Conservation (phyloP, 371 early-diverging fungal species). For the Mortierella sp. region DNA sequence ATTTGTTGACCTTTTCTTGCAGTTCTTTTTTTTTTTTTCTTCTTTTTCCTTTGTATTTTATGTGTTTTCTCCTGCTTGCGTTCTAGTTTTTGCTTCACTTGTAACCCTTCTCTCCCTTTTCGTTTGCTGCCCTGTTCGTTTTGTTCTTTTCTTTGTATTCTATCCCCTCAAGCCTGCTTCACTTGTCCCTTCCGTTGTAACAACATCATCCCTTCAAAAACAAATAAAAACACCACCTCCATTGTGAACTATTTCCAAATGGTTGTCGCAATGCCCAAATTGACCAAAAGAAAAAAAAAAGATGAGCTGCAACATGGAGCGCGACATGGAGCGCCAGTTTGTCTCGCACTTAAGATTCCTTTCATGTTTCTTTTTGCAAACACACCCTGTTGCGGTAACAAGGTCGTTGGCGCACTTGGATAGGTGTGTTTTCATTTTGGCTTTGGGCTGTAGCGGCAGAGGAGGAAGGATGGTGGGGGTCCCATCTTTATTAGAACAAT, state of each 20-base stretch:
- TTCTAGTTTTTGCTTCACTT: neutral
- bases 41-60: slow-evolving; percentile 23
- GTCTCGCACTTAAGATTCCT: too few relatives aligned
- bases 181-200: neutral
- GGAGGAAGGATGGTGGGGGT: neutral
- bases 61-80: slow-evolving; percentile 17
- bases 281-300: neutral
- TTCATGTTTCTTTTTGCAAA: neutral
- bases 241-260: neutral
- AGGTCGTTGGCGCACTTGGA: too few relatives aligned
- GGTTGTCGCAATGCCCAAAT: too few relatives aligned
- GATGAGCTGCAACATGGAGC: neutral
- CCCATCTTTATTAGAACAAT: too few relatives aligned
- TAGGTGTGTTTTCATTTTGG: neutral
- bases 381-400: too few relatives aligned
- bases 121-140: neutral
- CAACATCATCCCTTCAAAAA: neutral
- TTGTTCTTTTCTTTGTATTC: neutral
- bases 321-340: too few relatives aligned
- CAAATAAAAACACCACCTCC: neutral
- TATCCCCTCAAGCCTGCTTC: neutral
- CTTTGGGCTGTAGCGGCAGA: neutral
- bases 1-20: slow-evolving; percentile 3
- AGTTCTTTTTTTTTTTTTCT: slow-evolving; percentile 1
- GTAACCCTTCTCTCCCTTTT: neutral